phyloP scores from a whole-genome alignment of 352 stramenopile genomes.

The Ophiocytium majus region DNA sequence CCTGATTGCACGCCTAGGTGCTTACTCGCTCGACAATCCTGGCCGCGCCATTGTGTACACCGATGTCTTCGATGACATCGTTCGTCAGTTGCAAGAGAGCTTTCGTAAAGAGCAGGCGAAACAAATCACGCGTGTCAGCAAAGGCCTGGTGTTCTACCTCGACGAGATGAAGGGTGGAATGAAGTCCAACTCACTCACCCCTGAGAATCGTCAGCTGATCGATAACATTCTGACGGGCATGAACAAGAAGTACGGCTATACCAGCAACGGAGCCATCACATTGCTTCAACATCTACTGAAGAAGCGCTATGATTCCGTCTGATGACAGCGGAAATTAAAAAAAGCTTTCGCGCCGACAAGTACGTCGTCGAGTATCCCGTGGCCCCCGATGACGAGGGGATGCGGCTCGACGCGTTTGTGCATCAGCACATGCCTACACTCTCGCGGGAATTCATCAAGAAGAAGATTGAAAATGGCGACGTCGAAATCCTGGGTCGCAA shows the following conservation, averaged over 20 bases:
- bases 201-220: background rate
- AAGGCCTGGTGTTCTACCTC: background rate
- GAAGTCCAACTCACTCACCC: background rate
- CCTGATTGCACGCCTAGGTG: background rate
- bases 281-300: conserved; percentile 12
- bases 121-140: background rate
- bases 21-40: background rate
- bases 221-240: background rate
- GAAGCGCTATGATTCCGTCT: background rate
- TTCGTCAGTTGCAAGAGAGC: background rate
- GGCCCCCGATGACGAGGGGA: background rate
- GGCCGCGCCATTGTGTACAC: background rate
- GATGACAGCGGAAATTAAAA: conserved; percentile 8
- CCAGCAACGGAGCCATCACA: background rate
- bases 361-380: background rate
- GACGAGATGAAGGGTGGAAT: background rate
- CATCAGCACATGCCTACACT: background rate
- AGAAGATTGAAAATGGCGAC: conserved; percentile 11
- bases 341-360: background rate
- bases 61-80: conserved; percentile 5
- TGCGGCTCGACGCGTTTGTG: background rate
- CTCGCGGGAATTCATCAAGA: background rate
- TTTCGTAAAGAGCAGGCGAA: conserved; percentile 7
- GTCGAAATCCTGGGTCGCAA: conserved; percentile 2
- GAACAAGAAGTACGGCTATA: background rate